Evolutionary conservation across 345 rosid genomes (phyloP).

Genomic region (Sonneratia caseolaris): DNA sequence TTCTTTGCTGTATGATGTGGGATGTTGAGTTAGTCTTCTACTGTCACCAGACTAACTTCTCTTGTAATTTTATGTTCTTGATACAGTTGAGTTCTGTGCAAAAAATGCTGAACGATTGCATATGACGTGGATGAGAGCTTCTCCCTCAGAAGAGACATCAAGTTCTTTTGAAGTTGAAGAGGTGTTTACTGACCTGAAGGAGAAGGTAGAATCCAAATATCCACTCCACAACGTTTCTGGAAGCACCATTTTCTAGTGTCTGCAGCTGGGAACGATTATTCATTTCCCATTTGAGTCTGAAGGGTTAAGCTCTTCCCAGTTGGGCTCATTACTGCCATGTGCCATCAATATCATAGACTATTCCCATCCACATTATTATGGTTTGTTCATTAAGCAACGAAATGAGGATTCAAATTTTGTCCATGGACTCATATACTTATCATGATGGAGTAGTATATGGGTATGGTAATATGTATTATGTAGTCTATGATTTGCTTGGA

Average conservation of each 20-base stretch:
- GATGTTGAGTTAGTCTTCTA: neutral
- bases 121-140: slow-evolving; percentile 40
- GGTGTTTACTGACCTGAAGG: slow-evolving; percentile 63
- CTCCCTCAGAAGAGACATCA: slow-evolving; percentile 46
- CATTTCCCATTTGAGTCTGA: neutral
- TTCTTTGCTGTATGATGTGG: neutral
- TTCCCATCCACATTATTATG: neutral
- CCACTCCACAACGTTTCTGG: neutral
- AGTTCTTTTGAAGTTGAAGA: slow-evolving; percentile 36
- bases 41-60: neutral
- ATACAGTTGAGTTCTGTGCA: neutral
- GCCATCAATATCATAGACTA: neutral
- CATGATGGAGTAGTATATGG: no score
- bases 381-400: neutral
- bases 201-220: slow-evolving; percentile 39
- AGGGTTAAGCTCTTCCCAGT: neutral
- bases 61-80: neutral
- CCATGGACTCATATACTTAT: neutral
- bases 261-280: neutral
- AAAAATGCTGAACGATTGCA: slow-evolving; percentile 42
- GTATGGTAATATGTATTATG: no score
- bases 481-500: no score
- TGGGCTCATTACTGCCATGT: neutral
- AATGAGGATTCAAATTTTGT: neutral
- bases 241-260: neutral